phyloP scores from a whole-genome alignment of 306 rosid genomes.

The Neltuma alba region DNA sequence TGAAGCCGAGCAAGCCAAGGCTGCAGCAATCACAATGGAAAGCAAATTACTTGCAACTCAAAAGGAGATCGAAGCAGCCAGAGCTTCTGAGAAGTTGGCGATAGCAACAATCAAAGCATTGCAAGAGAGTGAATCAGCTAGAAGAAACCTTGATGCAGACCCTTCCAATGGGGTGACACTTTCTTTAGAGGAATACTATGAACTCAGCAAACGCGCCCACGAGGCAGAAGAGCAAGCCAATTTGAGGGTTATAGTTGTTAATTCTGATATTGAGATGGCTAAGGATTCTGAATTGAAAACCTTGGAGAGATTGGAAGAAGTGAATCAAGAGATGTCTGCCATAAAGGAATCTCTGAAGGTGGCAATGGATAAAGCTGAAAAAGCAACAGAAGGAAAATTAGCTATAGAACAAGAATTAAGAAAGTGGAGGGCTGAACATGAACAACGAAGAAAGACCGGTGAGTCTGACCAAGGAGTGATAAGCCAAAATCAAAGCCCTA shows the following conservation, averaged over 20 bases:
- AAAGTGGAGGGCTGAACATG: constrained; percentile 89
- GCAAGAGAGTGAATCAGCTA: constrained; percentile 78
- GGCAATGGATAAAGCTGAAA: constrained; percentile 88
- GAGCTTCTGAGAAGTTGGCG: constrained; percentile 83
- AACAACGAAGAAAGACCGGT: constrained; percentile 61
- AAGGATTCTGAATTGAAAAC: constrained; percentile 74
- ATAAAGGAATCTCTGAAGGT: constrained; percentile 68
- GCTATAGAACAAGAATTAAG: constrained; percentile 86
- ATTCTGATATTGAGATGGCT: constrained; percentile 67
- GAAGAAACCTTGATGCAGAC: constrained; percentile 45
- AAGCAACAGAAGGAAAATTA: constrained; percentile 90
- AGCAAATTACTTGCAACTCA: constrained; percentile 82
- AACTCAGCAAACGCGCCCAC: constrained; percentile 80
- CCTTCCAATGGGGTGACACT: constrained; percentile 63
- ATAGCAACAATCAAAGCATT: constrained; percentile 80
- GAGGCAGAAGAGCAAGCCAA: constrained; percentile 85
- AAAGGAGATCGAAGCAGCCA: constrained; percentile 92
- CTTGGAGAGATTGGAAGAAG: constrained; percentile 72
- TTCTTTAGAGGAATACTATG: constrained; percentile 77
- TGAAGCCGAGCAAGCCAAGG: constrained; percentile 89
- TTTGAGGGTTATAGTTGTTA: constrained; percentile 61
- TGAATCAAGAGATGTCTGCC: constrained; percentile 64
- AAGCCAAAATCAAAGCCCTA: constrained; percentile 46
- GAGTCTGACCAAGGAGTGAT: constrained; percentile 49
- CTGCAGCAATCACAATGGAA: constrained; percentile 73